These are phyloP conservation scores for Irpex rosettiformis DNA, from an alignment of 1,284 basidiomycete species.

Conservation along the genomic window DNA sequence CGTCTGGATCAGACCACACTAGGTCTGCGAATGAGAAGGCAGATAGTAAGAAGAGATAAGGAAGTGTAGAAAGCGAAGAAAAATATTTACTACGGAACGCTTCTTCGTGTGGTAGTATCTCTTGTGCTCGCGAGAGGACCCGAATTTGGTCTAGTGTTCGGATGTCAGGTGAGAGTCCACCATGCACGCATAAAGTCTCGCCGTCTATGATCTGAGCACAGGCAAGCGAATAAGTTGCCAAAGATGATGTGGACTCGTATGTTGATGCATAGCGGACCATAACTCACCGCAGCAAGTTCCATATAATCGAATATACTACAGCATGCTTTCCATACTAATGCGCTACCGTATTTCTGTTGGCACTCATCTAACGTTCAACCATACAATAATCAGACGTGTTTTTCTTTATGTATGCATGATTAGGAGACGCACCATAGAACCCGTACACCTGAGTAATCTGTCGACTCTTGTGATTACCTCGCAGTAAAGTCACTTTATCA, in stretches of 20 bases:
- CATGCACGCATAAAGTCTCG: slow-evolving; percentile 88
- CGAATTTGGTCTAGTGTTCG: slow-evolving; percentile 91
- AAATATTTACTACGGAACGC: slow-evolving; percentile 90
- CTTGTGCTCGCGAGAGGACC: slow-evolving; percentile 87
- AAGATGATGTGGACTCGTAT: too few relatives aligned
- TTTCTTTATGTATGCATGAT: neutral
- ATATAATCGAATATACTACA: slow-evolving; percentile 95
- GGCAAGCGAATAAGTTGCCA: neutral
- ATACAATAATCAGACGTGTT: neutral
- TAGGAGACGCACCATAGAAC: slow-evolving; percentile 78
- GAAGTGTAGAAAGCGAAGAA: too few relatives aligned
- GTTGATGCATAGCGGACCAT: neutral
- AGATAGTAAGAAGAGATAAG: neutral
- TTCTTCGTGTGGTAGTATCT: slow-evolving; percentile 97
- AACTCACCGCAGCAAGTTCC: slow-evolving; percentile 85
- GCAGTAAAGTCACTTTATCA: slow-evolving; percentile 84
- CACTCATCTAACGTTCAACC: slow-evolving; percentile 79
- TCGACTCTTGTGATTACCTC: slow-evolving; percentile 94
- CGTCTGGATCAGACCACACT: slow-evolving; percentile 98
- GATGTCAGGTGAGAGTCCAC: slow-evolving; percentile 90
- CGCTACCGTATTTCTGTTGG: slow-evolving; percentile 93
- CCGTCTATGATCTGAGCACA: slow-evolving; percentile 92
- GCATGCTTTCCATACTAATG: slow-evolving; percentile 94
- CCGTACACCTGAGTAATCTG: slow-evolving; percentile 99
- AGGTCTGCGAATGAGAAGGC: too few relatives aligned